Evolutionary conservation across 2,329 filamentous ascomycete species (phyloP).

Genomic region (Colletotrichum sp.): DNA sequence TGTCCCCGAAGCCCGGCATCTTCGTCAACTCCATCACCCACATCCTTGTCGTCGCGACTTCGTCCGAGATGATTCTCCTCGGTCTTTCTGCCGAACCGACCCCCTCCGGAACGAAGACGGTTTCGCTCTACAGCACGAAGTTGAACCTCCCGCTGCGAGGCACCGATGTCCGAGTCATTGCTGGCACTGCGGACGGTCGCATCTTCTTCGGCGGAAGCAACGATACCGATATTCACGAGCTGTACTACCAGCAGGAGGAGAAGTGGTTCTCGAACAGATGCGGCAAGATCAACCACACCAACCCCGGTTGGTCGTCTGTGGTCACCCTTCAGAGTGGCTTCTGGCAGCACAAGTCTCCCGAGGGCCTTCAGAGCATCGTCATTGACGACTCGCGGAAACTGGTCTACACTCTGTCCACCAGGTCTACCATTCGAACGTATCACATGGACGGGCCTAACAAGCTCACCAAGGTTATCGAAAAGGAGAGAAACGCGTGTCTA

Average conservation of each 20-base stretch:
- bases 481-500: constrained; percentile 64
- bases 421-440: constrained; percentile 89
- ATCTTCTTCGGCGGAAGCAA: constrained; percentile 88
- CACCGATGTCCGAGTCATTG: constrained; percentile 77
- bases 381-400: constrained; percentile 89
- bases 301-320: constrained; percentile 71
- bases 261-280: constrained; percentile 93
- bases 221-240: constrained; percentile 89
- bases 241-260: constrained; percentile 97
- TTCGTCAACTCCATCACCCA: constrained; percentile 88
- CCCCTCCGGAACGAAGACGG: constrained; percentile 71
- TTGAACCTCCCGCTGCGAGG: constrained; percentile 82
- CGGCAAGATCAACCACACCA: constrained; percentile 87
- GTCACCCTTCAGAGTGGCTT: constrained; percentile 56
- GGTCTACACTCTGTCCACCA: constrained; percentile 88
- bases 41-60: constrained; percentile 87
- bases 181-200: constrained; percentile 81
- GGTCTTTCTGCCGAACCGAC: constrained; percentile 75
- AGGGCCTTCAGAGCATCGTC: constrained; percentile 78
- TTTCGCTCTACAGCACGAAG: constrained; percentile 86
- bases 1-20: constrained; percentile 83
- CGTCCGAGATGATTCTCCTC: constrained; percentile 83
- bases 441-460: constrained; percentile 74
- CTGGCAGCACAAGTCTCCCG: constrained; percentile 57
- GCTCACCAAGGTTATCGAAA: constrained; percentile 69